Percentiles rank a stretch among this genome's conserved stretches.
Evolutionary conservation across 2,329 filamentous ascomycete genomes (phyloP).

Genomic region (Microdochium bolleyi): DNA sequence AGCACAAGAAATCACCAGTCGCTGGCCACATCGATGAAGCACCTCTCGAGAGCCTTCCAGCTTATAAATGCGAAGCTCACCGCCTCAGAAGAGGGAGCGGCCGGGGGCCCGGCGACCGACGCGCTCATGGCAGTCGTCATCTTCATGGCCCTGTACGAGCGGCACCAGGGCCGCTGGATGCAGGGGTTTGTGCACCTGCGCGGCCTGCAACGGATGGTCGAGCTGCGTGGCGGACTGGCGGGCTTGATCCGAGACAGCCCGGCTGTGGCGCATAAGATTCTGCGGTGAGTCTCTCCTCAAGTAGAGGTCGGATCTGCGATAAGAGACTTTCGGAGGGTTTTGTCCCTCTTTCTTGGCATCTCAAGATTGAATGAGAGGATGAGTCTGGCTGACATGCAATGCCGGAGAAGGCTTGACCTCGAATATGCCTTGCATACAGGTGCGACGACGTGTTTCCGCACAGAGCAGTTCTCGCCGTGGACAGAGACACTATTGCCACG

Average conservation of each 20-base stretch:
- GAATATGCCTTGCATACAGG: constrained; percentile 14
- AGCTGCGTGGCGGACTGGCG: constrained; percentile 19
- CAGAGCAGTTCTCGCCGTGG: constrained; percentile 1
- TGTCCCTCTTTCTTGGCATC: neutral
- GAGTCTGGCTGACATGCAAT: neutral
- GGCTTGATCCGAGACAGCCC: constrained; percentile 7
- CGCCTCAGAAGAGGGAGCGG: neutral
- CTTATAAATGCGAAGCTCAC: constrained; percentile 18
- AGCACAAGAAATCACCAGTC: constrained; percentile 2
- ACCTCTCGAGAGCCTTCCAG: constrained; percentile 15
- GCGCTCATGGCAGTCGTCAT: constrained; percentile 18
- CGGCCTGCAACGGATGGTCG: constrained; percentile 18
- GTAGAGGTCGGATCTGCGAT: neutral
- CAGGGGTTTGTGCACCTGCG: constrained; percentile 18
- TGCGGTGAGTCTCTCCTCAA: constrained; percentile 3
- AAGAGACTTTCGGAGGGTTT: neutral
- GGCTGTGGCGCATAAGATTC: constrained; percentile 12
- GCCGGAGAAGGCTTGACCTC: constrained; percentile 12
- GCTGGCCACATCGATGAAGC: constrained; percentile 10
- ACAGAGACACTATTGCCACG: constrained; percentile 8
- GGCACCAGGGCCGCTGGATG: constrained; percentile 10
- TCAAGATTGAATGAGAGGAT: neutral
- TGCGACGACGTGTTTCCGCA: constrained; percentile 7
- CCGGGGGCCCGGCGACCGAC: constrained; percentile 13
- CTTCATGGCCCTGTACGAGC: constrained; percentile 15